Evolutionary conservation across 2,329 filamentous ascomycete species (phyloP).

Genomic region (Fusarium mexicanum): DNA sequence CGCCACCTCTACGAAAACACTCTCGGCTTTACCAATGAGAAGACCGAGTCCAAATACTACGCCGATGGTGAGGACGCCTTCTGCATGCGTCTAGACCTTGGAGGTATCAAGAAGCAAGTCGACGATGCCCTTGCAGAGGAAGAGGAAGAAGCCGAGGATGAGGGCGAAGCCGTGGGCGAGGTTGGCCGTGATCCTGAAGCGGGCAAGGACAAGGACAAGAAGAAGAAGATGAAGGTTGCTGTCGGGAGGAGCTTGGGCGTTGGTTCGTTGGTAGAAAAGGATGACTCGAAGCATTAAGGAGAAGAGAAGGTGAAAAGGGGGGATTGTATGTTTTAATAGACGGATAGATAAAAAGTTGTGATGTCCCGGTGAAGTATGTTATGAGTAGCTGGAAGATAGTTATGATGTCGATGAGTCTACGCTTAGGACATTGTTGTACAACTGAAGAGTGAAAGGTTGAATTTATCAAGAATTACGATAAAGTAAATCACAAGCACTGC

Average conservation of each 20-base stretch:
- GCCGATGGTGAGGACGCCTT: constrained; percentile 97
- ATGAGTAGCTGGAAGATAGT: not conserved
- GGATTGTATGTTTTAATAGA: constrained; percentile 34
- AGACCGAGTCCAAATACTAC: constrained; percentile 90
- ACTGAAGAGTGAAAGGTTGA: not conserved
- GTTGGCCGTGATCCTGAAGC: constrained; percentile 61
- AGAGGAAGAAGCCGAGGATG: constrained; percentile 60
- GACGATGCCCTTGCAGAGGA: constrained; percentile 55
- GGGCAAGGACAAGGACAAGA: constrained; percentile 41
- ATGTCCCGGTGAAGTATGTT: constrained; percentile 19
- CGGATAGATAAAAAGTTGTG: constrained; percentile 40
- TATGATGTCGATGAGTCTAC: not conserved
- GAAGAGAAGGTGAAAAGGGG: not conserved
- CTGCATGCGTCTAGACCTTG: constrained; percentile 89
- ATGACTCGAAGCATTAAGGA: constrained; percentile 57
- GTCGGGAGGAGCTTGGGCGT: constrained; percentile 84
- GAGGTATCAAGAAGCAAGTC: constrained; percentile 63
- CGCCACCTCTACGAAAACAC: constrained; percentile 93
- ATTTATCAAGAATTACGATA: not conserved
- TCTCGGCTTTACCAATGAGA: constrained; percentile 87
- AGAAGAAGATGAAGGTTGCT: constrained; percentile 81
- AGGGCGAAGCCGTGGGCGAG: constrained; percentile 77
- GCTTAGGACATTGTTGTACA: not conserved
- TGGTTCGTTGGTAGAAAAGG: constrained; percentile 78
- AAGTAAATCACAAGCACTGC: not conserved